Base-by-base conservation (phyloP, 2,329 filamentous ascomycete genomes). In the Aspergillus novoparasiticus region DNA sequence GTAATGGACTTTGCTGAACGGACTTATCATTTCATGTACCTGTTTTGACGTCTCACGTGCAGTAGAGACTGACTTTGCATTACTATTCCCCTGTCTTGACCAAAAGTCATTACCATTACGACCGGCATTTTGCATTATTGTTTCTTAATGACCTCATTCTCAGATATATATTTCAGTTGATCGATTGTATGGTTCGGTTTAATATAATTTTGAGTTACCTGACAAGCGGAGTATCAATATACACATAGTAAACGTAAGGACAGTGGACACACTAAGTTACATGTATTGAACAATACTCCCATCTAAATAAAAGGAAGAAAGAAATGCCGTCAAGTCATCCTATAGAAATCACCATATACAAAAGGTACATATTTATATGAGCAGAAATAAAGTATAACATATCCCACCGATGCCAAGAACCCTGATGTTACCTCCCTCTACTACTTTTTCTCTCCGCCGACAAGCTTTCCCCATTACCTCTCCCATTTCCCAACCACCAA, bases 31-130 rank as follows among this genome's bases (percentile, higher is more conserved):
- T 51, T 16, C 28, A 50, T 51, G 48, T 51, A 32, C 39, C 26
- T 26, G 57, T 36, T n/a, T 59, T 59, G 10, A 51, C 43, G 48
- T 51, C 48, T 51, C 48, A n/a, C 16, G 48, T 51, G 48, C n/a
- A 32, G 26, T 32, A 12, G 48, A 32, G 48, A 21, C 48, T n/a
- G 10, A 9, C 10, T 32, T 51, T 51, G 48, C 48, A n/a, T 51
- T n/a, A 50, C 6, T 50, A 30, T 32, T 34, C 48, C 28, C 48
- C 10, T 51, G 14, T 21, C 48, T 21, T 32, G 28, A 51, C 34
- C 10, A 34, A 51, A 51, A 51, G 48, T 51, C 48, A 19, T 51
- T 51, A 28, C 30, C 48, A 19, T 51, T 51, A 28, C 30, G 48
- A 21, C 14, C 8, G 19, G 30, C 28, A 32, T 50, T 48, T 34